A percentile compares a stretch with the other conserved stretches of the same genome.
These are phyloP conservation scores for Pichia sp. DNA, from an alignment of 1,139 yeast species.

Conservation along the genomic window DNA sequence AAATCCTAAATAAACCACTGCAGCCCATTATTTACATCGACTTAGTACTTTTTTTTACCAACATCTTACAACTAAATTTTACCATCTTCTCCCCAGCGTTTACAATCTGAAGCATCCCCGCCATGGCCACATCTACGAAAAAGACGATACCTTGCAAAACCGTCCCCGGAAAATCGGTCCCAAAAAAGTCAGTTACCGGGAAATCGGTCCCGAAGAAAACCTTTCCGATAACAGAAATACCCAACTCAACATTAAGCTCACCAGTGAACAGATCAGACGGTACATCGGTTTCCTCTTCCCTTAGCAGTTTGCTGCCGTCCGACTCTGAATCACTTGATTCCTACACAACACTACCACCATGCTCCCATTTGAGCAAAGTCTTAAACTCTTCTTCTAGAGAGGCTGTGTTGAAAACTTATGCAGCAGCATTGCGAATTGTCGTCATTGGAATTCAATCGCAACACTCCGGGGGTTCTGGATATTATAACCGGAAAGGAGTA, in stretches of 20 bases:
- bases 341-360: constrained; percentile 37
- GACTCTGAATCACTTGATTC: constrained; percentile 3
- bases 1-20: background rate
- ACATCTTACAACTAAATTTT: background rate
- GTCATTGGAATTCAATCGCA: constrained; percentile 31
- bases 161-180: background rate
- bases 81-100: too few relatives aligned
- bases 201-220: constrained; percentile 6
- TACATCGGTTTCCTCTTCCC: background rate
- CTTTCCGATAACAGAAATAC: background rate
- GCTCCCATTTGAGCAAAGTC: constrained; percentile 53
- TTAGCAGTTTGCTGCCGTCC: background rate
- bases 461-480: constrained; percentile 9
- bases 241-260: background rate
- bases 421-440: constrained; percentile 50
- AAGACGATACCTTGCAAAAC: constrained; percentile 6
- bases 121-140: constrained; percentile 7
- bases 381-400: constrained; percentile 52
- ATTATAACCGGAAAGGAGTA: constrained; percentile 23
- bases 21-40: too few relatives aligned
- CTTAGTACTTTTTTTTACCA: background rate
- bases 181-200: constrained; percentile 7
- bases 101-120: too few relatives aligned
- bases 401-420: constrained; percentile 54
- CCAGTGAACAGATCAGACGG: background rate